These are phyloP conservation scores for Cicer judaicum DNA, from an alignment of 306 rosid species.

Conservation along the genomic window DNA sequence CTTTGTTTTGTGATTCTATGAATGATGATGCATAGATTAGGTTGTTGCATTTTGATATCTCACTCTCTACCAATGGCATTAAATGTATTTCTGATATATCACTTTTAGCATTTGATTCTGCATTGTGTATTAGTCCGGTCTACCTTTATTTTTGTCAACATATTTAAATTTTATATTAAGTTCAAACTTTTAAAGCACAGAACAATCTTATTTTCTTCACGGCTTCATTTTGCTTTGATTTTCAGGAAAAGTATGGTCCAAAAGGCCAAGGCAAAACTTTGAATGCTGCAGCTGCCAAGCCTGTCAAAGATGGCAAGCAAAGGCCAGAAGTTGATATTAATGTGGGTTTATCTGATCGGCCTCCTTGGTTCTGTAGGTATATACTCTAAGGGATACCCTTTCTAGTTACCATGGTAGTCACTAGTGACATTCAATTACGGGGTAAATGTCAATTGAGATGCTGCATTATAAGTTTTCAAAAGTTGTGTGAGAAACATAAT, in stretches of 20 bases:
- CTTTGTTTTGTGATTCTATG: neutral
- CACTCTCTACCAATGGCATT: neutral
- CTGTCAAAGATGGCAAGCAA: slow-evolving; percentile 60
- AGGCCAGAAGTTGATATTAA: slow-evolving; percentile 72
- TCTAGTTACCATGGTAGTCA: slow-evolving; percentile 6
- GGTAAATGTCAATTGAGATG: slow-evolving; percentile 21
- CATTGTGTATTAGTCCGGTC: neutral
- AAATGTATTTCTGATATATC: neutral
- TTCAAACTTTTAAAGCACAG: neutral
- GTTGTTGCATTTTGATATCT: neutral
- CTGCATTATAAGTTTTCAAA: slow-evolving; percentile 18
- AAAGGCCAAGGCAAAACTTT: slow-evolving; percentile 74
- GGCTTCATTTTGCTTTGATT: slow-evolving; percentile 12
- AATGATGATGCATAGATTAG: neutral
- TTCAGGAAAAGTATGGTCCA: slow-evolving; percentile 95
- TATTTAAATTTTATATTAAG: neutral
- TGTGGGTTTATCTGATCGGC: slow-evolving; percentile 86
- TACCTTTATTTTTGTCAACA: neutral
- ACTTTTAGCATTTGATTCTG: neutral
- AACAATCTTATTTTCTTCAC: neutral
- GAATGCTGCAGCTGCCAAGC: slow-evolving; percentile 59
- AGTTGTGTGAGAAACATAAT: neutral
- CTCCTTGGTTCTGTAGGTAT: slow-evolving; percentile 97
- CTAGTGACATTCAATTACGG: neutral
- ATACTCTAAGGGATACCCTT: slow-evolving; percentile 11